A percentile compares a stretch with the other conserved stretches of the same genome.
Conservation (phyloP, 148 eudicot genomes). For the Simmondsia chinensis region DNA sequence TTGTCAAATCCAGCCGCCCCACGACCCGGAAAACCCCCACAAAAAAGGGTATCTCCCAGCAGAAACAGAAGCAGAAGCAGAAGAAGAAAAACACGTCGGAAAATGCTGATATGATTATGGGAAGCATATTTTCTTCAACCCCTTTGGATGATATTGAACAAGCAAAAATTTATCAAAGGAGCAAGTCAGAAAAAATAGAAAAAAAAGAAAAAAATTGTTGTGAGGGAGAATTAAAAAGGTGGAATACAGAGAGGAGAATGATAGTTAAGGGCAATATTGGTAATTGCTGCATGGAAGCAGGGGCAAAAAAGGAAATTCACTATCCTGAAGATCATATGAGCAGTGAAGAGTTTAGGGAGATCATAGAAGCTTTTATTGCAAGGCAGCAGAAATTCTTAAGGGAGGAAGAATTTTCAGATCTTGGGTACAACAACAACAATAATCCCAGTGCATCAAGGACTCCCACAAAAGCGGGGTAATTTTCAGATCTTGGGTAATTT, state of each 20-base stretch:
- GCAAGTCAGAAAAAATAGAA: constrained; percentile 38
- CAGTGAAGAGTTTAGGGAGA: constrained; percentile 49
- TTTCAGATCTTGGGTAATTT: too few species aligned
- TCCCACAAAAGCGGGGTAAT: too few species aligned
- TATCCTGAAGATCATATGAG: constrained; percentile 62
- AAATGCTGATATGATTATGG: constrained; percentile 7
- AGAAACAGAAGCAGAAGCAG: constrained; percentile 7
- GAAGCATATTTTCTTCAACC: constrained; percentile 11
- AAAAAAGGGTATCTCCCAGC: constrained; percentile 12
- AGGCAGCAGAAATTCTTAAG: constrained; percentile 70
- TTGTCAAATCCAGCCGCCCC: constrained; percentile 30
- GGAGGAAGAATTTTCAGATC: constrained; percentile 47
- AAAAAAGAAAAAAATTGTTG: constrained; percentile 1
- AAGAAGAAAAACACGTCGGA: constrained; percentile 15
- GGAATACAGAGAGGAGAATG: constrained; percentile 30
- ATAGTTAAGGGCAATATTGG: constrained; percentile 5
- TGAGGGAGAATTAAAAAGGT: constrained; percentile 34
- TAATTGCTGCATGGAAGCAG: constrained; percentile 11
- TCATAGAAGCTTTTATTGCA: constrained; percentile 73
- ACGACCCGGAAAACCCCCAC: neutral
- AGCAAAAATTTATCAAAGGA: constrained; percentile 39
- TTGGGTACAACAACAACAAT: too few species aligned
- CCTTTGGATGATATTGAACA: too few species aligned
- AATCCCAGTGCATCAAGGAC: too few species aligned
- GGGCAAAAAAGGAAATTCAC: constrained; percentile 1